Evolutionary conservation across 1,284 basidiomycete species (phyloP).

Genomic region (Irpex lacteus): DNA sequence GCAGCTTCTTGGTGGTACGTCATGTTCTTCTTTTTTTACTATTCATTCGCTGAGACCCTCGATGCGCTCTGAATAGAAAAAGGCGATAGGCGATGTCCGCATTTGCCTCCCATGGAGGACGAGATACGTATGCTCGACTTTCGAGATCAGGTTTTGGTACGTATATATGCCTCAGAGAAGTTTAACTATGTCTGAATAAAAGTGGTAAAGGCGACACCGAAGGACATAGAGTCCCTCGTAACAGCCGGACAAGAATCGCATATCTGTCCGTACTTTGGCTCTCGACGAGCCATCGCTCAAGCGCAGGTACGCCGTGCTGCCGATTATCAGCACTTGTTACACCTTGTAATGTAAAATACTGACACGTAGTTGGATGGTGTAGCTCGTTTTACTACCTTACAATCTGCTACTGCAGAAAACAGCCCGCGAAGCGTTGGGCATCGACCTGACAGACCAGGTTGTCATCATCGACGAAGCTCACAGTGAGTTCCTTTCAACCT

Average conservation of each 20-base stretch:
- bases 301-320: conserved; percentile 64
- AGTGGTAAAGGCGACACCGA: conserved; percentile 69
- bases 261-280: conserved; percentile 93
- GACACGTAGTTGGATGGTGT: not conserved
- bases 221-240: conserved; percentile 94
- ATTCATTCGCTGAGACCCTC: not conserved
- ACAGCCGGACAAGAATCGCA: conserved; percentile 61
- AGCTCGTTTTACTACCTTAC: conserved; percentile 92
- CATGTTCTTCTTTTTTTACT: not conserved
- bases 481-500: too few relatives aligned
- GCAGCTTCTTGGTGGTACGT: conserved; percentile 77
- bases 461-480: conserved; percentile 97
- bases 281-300: conserved; percentile 82
- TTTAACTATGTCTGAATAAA: not conserved
- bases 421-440: conserved; percentile 85
- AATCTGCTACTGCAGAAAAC: conserved; percentile 87
- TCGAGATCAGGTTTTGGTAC: conserved; percentile 83
- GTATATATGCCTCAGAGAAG: conserved; percentile 19
- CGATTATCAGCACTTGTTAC: too few relatives aligned
- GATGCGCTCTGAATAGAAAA: conserved; percentile 39
- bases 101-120: conserved; percentile 77
- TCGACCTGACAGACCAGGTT: conserved; percentile 80
- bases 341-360: too few relatives aligned
- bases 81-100: conserved; percentile 69
- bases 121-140: conserved; percentile 79